Percentiles rank a stretch among this genome's conserved stretches.
Evolutionary conservation across 2,329 filamentous ascomycete genomes (phyloP).

Genomic region (Teratosphaeria gauchensis): DNA sequence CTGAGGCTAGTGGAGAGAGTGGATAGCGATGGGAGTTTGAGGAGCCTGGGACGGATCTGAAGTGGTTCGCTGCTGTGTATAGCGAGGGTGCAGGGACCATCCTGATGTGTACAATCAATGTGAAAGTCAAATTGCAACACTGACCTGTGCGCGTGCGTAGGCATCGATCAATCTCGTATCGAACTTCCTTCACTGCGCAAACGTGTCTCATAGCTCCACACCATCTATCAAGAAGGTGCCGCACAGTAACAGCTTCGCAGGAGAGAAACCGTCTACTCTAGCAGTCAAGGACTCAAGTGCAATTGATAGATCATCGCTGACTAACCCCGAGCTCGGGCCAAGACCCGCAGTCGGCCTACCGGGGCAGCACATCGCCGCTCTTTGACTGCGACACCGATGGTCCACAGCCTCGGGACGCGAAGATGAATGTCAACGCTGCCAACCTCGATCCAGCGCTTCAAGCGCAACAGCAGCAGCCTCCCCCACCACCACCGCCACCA

Average conservation of each 20-base stretch:
- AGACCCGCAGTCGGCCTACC: not conserved
- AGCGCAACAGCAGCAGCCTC: not conserved
- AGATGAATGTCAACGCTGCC: not conserved
- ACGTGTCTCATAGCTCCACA: no score
- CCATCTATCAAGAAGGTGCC: no score
- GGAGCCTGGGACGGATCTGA: not conserved
- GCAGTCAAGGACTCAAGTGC: no score
- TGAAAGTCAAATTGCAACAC: not conserved
- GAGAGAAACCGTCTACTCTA: no score
- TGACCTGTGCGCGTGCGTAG: not conserved
- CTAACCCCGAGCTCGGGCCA: not conserved
- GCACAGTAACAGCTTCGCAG: no score
- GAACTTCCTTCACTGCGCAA: no score
- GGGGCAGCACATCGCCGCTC: not conserved
- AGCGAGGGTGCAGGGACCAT: not conserved
- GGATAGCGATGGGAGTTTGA: not conserved
- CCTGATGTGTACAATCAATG: not conserved
- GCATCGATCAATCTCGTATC: not conserved
- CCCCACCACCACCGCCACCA: not conserved
- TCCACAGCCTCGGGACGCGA: not conserved
- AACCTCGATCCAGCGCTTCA: not conserved
- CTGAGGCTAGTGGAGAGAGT: constrained; percentile 27
- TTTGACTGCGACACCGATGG: not conserved
- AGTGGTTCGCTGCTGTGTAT: not conserved
- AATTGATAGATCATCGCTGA: not conserved